Evolutionary conservation across 129 eudicot genomes (phyloP).

Genomic region (Escallonia rubra): DNA sequence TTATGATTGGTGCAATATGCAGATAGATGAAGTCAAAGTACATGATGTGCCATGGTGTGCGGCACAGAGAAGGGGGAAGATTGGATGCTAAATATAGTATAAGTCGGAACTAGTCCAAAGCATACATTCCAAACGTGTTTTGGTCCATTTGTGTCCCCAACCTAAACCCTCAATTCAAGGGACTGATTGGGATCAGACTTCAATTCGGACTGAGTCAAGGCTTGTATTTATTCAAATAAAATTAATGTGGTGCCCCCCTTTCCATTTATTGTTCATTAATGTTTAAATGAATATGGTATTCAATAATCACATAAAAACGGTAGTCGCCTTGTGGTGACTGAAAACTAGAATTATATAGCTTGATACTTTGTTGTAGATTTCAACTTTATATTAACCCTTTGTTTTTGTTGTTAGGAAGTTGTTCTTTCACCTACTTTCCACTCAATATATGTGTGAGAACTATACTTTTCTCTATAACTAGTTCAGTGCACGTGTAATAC

Average conservation of each 20-base stretch:
- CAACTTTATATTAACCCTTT: too few species aligned
- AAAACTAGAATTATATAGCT: too few species aligned
- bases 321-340: too few species aligned
- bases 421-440: too few species aligned
- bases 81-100: not conserved
- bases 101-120: not conserved
- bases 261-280: too few species aligned
- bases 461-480: too few species aligned
- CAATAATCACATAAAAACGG: not conserved
- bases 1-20: not conserved
- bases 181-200: too few species aligned
- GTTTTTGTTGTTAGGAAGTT: too few species aligned
- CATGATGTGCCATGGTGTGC: not conserved
- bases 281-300: not conserved
- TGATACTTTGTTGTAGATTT: too few species aligned
- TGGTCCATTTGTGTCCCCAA: constrained; percentile 7
- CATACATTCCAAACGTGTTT: constrained; percentile 14
- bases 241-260: not conserved
- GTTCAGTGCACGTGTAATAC: too few species aligned
- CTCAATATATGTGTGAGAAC: too few species aligned
- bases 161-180: not conserved
- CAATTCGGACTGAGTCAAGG: too few species aligned
- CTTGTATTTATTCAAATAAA: not conserved
- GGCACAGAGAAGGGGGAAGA: not conserved
- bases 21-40: not conserved